These are phyloP conservation scores for Citrullus colocynthis DNA, from an alignment of 306 rosid species.

Conservation along the genomic window DNA sequence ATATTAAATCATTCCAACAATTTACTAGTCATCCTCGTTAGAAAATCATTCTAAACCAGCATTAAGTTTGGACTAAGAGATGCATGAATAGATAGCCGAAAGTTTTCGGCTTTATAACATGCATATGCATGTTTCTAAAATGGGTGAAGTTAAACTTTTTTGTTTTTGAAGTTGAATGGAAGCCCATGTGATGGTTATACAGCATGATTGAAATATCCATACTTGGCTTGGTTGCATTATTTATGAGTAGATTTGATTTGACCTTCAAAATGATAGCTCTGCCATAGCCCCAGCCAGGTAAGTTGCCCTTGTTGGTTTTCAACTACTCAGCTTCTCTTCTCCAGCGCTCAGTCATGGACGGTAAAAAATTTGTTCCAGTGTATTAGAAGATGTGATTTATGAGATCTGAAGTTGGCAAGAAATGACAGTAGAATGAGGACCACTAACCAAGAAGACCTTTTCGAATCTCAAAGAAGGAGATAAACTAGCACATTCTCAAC, in stretches of 20 bases:
- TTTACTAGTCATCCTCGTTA: too few relatives aligned
- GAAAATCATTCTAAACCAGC: not conserved
- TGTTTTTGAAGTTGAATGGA: not conserved
- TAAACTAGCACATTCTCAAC: too few relatives aligned
- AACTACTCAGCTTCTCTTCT: not conserved
- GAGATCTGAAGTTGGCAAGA: too few relatives aligned
- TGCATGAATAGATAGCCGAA: not conserved
- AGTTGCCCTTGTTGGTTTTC: not conserved
- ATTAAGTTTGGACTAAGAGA: not conserved
- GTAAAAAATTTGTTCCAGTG: not conserved
- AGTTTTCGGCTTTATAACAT: not conserved
- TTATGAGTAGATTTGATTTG: constrained; percentile 1
- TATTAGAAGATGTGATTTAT: too few relatives aligned
- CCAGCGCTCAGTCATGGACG: not conserved
- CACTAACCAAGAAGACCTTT: too few relatives aligned
- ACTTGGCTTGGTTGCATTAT: not conserved
- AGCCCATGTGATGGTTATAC: not conserved
- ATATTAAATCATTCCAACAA: too few relatives aligned
- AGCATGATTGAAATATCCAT: not conserved
- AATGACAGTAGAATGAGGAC: too few relatives aligned
- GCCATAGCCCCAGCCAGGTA: not conserved
- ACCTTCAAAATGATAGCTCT: not conserved
- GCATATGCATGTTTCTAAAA: not conserved
- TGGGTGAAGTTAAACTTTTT: not conserved
- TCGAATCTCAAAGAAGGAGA: too few relatives aligned